Conservation (phyloP, 768 basidiomycete genomes). For the Amanita polypyramis region DNA sequence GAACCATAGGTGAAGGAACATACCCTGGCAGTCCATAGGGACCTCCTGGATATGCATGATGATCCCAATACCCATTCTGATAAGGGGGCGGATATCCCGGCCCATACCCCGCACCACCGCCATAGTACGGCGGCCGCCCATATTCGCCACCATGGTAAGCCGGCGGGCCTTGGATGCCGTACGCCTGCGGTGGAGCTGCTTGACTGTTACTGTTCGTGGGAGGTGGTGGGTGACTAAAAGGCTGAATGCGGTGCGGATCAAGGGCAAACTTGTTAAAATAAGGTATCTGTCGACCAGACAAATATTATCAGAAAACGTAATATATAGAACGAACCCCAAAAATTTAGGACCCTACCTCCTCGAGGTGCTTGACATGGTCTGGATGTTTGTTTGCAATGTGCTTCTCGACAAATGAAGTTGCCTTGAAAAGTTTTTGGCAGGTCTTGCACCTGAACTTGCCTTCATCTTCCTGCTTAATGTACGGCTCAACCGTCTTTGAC, state of each 20-base stretch:
- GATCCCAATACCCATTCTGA: conserved; percentile 33
- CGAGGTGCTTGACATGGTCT: conserved; percentile 72
- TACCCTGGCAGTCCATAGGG: conserved; percentile 26
- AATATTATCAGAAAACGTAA: conserved; percentile 8
- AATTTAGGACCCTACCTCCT: conserved; percentile 50
- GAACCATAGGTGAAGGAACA: conserved; percentile 27
- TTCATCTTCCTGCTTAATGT: conserved; percentile 92
- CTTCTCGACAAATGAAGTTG: conserved; percentile 93
- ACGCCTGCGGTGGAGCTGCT: conserved; percentile 75
- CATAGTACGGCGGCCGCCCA: conserved; percentile 25
- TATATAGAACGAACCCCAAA: conserved; percentile 6
- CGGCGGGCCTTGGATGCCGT: conserved; percentile 60
- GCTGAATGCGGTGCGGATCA: conserved; percentile 88
- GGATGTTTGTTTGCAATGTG: conserved; percentile 93
- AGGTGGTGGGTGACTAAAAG: conserved; percentile 71
- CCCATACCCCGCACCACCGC: conserved; percentile 25
- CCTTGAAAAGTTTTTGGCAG: conserved; percentile 97
- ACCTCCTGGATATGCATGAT: conserved; percentile 28
- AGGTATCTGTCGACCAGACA: conserved; percentile 42
- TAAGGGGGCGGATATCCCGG: conserved; percentile 35
- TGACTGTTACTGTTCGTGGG: conserved; percentile 54
- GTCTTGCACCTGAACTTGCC: conserved; percentile 95
- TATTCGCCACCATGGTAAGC: conserved; percentile 30
- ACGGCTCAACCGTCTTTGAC: conserved; percentile 63
- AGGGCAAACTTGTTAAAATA: conserved; percentile 96